phyloP scores from a whole-genome alignment of 2,329 filamentous ascomycete genomes.

The Cercospora sesami region DNA sequence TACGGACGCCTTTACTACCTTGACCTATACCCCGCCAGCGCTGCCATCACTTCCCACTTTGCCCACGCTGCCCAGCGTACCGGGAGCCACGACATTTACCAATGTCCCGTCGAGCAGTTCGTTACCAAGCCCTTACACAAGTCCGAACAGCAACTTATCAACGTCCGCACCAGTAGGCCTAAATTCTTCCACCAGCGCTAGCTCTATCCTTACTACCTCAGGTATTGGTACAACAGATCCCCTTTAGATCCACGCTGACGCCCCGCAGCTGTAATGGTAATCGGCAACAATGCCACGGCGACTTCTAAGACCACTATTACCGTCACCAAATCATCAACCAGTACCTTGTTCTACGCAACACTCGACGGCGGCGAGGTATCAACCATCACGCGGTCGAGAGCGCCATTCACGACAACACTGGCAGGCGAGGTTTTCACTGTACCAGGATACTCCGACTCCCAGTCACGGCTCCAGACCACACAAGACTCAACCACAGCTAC shows the following conservation, averaged over 20 bases:
- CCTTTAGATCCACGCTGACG: slow-evolving; percentile 16
- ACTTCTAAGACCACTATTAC: slow-evolving; percentile 28
- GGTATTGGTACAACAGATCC: slow-evolving; percentile 19
- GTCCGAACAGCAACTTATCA: slow-evolving; percentile 12
- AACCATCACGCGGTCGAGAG: slow-evolving; percentile 28
- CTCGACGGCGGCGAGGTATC: slow-evolving; percentile 30
- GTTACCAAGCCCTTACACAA: slow-evolving; percentile 8
- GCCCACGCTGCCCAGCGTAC: slow-evolving; percentile 16
- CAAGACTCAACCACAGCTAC: slow-evolving; percentile 17
- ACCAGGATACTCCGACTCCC: slow-evolving; percentile 17
- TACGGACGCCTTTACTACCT: slow-evolving; percentile 13
- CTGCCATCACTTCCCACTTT: slow-evolving; percentile 15
- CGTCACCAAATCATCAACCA: slow-evolving; percentile 16
- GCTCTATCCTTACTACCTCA: slow-evolving; percentile 30
- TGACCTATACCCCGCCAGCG: slow-evolving; percentile 17
- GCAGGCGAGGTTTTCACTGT: slow-evolving; percentile 32
- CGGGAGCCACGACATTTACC: slow-evolving; percentile 20
- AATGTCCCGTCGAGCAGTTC: slow-evolving; percentile 15
- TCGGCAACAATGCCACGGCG: slow-evolving; percentile 24
- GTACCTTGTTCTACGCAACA: slow-evolving; percentile 30
- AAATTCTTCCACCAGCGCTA: slow-evolving; percentile 15
- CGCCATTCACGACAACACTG: slow-evolving; percentile 31
- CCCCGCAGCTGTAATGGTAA: slow-evolving; percentile 23
- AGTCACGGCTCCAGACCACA: slow-evolving; percentile 15
- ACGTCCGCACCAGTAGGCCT: slow-evolving; percentile 7